phyloP scores from a whole-genome alignment of 306 rosid species.

The Carpinus fangiana region DNA sequence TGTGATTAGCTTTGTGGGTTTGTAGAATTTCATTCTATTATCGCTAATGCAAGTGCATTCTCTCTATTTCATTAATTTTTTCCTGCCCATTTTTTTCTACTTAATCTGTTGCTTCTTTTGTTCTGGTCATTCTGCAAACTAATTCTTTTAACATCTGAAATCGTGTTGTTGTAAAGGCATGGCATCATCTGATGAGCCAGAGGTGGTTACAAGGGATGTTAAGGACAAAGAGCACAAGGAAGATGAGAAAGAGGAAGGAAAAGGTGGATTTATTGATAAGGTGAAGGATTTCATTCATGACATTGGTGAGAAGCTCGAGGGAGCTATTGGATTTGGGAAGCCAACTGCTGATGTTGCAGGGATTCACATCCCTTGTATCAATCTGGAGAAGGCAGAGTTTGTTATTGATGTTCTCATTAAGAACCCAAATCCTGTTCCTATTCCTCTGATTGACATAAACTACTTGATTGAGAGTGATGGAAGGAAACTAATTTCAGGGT shows the following conservation, averaged over 20 bases:
- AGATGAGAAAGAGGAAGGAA: constrained; percentile 48
- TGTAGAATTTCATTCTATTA: background rate
- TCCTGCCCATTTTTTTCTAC: background rate
- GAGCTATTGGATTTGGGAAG: constrained; percentile 80
- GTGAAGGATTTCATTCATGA: constrained; percentile 94
- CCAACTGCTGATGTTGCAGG: constrained; percentile 82
- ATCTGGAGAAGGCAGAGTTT: constrained; percentile 69
- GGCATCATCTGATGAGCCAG: constrained; percentile 66
- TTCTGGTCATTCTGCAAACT: constrained; percentile 25
- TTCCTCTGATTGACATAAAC: constrained; percentile 78
- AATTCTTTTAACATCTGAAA: constrained; percentile 7
- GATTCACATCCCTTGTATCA: constrained; percentile 66
- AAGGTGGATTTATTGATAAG: constrained; percentile 80
- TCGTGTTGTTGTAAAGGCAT: constrained; percentile 28
- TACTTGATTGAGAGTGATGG: constrained; percentile 90
- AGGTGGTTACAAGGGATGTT: constrained; percentile 55
- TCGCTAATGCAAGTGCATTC: background rate
- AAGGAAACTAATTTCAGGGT: constrained; percentile 80
- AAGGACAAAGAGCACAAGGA: constrained; percentile 53
- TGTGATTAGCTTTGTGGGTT: background rate
- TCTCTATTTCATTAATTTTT: background rate
- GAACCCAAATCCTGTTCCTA: constrained; percentile 92
- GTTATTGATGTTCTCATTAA: constrained; percentile 83
- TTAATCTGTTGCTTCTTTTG: background rate
- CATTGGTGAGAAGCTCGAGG: constrained; percentile 94